A percentile compares a stretch with the other conserved stretches of the same genome.
These are phyloP conservation scores for Dioscorea cayenensis DNA, from an alignment of 116 monocot species.

Conservation along the genomic window DNA sequence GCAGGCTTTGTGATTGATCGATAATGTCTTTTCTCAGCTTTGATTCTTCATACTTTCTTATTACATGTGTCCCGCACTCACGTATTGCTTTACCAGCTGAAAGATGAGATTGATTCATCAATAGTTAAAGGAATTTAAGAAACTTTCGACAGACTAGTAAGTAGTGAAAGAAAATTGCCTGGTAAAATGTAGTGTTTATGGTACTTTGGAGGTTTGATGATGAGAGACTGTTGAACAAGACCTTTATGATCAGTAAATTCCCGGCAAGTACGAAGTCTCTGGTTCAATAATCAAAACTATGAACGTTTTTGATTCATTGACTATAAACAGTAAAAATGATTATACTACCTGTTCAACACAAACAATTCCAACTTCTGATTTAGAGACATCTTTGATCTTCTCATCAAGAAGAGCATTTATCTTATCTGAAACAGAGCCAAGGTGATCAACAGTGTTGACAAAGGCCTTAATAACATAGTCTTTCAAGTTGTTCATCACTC, in stretches of 20 bases:
- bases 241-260: conserved; percentile 60
- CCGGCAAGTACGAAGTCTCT: conserved; percentile 77
- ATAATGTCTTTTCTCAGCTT: conserved; percentile 7
- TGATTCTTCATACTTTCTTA: conserved; percentile 31
- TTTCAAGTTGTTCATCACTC: conserved; percentile 69
- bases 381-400: conserved; percentile 36
- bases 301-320: too few species aligned
- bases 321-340: not conserved
- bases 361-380: conserved; percentile 49
- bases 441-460: conserved; percentile 86
- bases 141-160: not conserved
- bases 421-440: conserved; percentile 78
- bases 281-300: conserved; percentile 3
- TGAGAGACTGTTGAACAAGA: conserved; percentile 70
- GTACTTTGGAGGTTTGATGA: conserved; percentile 72
- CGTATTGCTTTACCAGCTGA: conserved; percentile 41
- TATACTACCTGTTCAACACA: conserved; percentile 66
- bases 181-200: conserved; percentile 88
- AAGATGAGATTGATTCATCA: not conserved
- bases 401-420: conserved; percentile 63
- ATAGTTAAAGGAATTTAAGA: not conserved
- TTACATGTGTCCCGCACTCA: conserved; percentile 55
- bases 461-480: conserved; percentile 93
- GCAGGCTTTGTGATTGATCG: conserved; percentile 13
- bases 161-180: conserved; percentile 16